These are phyloP conservation scores for Didymella pomorum DNA, from an alignment of 2,329 filamentous ascomycete species.

Conservation along the genomic window DNA sequence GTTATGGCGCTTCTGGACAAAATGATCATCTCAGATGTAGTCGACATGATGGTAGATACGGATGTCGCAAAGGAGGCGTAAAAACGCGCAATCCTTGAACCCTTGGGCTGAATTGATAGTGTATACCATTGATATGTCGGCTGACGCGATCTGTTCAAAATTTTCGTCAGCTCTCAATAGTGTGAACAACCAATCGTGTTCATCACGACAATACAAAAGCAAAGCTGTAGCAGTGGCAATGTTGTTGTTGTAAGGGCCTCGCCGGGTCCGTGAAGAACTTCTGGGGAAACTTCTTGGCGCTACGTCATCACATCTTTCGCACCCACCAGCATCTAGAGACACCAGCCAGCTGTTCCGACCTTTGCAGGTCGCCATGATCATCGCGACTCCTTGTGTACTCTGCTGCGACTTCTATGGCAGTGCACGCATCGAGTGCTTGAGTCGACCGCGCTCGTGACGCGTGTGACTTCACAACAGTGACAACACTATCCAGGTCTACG, in stretches of 20 bases:
- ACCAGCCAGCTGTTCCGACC: background rate
- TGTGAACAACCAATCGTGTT: no score
- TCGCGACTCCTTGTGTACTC: no score
- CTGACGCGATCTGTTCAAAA: background rate
- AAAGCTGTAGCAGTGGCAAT: background rate
- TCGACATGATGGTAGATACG: background rate
- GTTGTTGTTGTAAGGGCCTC: background rate
- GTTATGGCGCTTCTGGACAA: constrained; percentile 6
- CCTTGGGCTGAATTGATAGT: background rate
- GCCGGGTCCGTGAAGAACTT: background rate
- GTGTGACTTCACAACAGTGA: no score
- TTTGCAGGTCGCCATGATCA: background rate
- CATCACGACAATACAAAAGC: background rate
- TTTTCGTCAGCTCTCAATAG: background rate
- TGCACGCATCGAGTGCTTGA: no score
- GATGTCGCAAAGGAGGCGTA: constrained; percentile 19
- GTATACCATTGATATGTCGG: background rate
- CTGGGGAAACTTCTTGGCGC: background rate
- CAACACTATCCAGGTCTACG: no score
- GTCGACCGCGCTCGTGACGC: no score
- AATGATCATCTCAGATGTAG: background rate
- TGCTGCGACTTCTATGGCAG: no score
- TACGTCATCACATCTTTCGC: background rate
- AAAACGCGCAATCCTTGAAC: constrained; percentile 19
- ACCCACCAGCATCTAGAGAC: background rate